Evolutionary conservation across 805 yeast genomes (phyloP).

Genomic region (Brettanomyces custersianus): DNA sequence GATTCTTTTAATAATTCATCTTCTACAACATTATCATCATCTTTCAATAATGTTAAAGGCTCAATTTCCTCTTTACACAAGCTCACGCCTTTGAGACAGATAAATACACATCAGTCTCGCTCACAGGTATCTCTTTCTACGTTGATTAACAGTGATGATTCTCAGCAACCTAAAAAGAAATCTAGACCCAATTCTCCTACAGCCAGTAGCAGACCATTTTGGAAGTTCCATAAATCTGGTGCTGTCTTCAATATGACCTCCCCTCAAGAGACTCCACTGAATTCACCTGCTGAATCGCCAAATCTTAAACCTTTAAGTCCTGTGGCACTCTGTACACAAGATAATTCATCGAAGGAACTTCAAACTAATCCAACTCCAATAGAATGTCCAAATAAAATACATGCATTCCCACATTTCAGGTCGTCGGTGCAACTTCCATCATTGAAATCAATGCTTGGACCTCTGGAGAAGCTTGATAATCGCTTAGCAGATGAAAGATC

Average conservation of each 20-base stretch:
- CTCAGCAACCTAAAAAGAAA: conserved; percentile 25
- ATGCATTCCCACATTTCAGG: background rate
- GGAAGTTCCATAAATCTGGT: conserved; percentile 13
- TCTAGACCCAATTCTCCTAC: conserved; percentile 27
- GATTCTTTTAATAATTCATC: conserved; percentile 20
- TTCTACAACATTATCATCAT: conserved; percentile 17
- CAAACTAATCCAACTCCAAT: background rate
- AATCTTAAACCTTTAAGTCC: conserved; percentile 19
- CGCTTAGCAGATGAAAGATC: conserved; percentile 11
- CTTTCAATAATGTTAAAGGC: conserved; percentile 7
- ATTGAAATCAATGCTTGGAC: conserved; percentile 21
- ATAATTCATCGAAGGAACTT: background rate
- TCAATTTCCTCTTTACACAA: conserved; percentile 46
- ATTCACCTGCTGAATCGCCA: conserved; percentile 31
- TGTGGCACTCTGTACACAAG: background rate
- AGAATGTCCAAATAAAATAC: background rate
- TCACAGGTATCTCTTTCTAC: conserved; percentile 15
- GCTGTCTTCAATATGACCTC: conserved; percentile 26
- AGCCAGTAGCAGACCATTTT: conserved; percentile 3
- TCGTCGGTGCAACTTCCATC: conserved; percentile 23
- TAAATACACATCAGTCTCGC: conserved; percentile 14
- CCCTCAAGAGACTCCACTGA: conserved; percentile 26
- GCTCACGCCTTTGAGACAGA: conserved; percentile 46
- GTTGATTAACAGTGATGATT: conserved; percentile 12
- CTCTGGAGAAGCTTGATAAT: conserved; percentile 5